Base-by-base conservation (phyloP, 2,329 filamentous ascomycete species). In the Zalaria sp. region DNA sequence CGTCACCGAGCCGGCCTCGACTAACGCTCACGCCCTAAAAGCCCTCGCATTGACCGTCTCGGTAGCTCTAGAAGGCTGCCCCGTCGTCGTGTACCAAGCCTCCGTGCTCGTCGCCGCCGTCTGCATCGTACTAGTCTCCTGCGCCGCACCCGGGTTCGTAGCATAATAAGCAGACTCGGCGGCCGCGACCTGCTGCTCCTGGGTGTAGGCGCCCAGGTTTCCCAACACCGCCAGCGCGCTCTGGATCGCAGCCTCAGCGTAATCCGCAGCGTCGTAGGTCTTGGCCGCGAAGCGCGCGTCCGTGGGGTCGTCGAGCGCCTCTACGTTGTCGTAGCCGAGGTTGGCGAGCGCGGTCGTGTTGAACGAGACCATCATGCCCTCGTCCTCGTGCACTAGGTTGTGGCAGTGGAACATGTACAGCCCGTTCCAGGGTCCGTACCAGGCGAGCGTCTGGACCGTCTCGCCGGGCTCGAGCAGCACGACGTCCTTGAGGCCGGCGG, bases 401-500 rank as follows among this genome's bases (percentile, higher is more conserved):
- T 46, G 44, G 32, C 44, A 46, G 10, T 46, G 44, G 36, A 46
- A 43, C 61, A 67, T 65, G 46, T 68, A 70, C 4, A 69, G 57
- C 8, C 73, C 74, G 41, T 69, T 65, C 65, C 66, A 73, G 0
- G 71, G 71, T 3, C 65, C 64, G 49, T 68, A 74, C 48, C 66
- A 61, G 2, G 70, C 71, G 35, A 70, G 61, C 0, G 73, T 68
- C 4, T 62, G 59, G 7, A 72, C 67, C 1, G 58, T 65, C 56
- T 77, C 73, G n/a, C 66, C 65, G 1, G 56, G 57, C 6, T 65
- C 69, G 2, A 78, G 61, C 62, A 72, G 71, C 3, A 76, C 71
- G 2, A 75, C 69, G 47, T 78, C 73, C 55, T 78, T 77, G 25
- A 75, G 63, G 0, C 69, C 73, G 0, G 63, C 66, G 2, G 61